Conservation (phyloP, 208 protist species). For the Chromosphaera perkinsii region DNA sequence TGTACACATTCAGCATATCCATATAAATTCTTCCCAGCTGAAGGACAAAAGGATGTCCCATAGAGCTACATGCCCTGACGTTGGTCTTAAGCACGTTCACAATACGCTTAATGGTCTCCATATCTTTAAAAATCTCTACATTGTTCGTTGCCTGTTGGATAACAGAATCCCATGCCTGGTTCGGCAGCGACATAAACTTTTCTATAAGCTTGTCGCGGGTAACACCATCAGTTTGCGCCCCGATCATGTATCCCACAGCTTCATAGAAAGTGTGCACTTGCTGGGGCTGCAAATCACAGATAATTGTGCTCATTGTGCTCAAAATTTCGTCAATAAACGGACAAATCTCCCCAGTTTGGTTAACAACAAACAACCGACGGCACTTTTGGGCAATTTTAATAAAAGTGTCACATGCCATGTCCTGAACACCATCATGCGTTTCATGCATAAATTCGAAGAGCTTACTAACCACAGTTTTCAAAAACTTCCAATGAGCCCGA, state of each 20-base stretch:
- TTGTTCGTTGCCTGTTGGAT: constrained; percentile 24
- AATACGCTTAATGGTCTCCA: constrained; percentile 64
- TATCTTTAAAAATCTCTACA: constrained; percentile 32
- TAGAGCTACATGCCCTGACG: constrained; percentile 43
- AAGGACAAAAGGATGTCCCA: constrained; percentile 46
- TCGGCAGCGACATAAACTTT: constrained; percentile 80
- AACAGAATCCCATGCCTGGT: constrained; percentile 50
- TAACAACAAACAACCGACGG: constrained; percentile 72
- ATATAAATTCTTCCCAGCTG: constrained; percentile 87
- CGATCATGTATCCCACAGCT: constrained; percentile 87
- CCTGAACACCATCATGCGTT: constrained; percentile 93
- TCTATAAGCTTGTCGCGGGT: constrained; percentile 63
- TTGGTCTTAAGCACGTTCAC: constrained; percentile 88
- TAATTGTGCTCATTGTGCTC: constrained; percentile 70
- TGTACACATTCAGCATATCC: constrained; percentile 88
- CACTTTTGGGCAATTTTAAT: constrained; percentile 95
- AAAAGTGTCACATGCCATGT: constrained; percentile 99
- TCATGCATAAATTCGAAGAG: constrained; percentile 99
- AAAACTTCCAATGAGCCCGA: constrained; percentile 88
- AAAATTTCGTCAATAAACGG: constrained; percentile 87
- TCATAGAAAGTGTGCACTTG: constrained; percentile 93
- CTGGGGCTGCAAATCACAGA: constrained; percentile 76
- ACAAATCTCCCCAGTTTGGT: constrained; percentile 55
- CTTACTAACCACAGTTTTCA: constrained; percentile 96
- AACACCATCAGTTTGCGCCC: constrained; percentile 45